phyloP scores from a whole-genome alignment of 441 rosid genomes.

The Populus trichocarpa region DNA sequence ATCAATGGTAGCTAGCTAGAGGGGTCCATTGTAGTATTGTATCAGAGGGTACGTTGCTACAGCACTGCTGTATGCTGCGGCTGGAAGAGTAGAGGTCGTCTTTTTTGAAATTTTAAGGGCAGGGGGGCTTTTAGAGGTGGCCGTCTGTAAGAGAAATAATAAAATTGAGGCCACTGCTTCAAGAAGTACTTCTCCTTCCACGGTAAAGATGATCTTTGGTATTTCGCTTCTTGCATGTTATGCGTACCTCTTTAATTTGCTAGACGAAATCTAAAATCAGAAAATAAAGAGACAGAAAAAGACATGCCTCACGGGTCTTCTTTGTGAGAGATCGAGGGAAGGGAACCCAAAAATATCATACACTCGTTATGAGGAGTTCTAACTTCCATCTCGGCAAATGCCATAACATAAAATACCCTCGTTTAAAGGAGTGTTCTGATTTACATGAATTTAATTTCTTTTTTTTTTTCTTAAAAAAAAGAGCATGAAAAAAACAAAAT shows the following conservation, averaged over 20 bases:
- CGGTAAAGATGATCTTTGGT: neutral
- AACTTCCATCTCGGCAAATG: neutral
- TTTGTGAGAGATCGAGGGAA: neutral
- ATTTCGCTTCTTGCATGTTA: neutral
- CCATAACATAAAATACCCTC: neutral
- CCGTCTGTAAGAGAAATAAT: neutral
- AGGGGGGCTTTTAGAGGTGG: neutral
- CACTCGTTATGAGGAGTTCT: neutral
- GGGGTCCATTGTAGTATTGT: conserved; percentile 15
- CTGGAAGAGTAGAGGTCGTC: neutral
- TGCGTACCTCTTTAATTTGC: neutral
- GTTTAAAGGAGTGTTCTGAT: no score
- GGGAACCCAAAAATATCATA: neutral
- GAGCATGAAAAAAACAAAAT: no score
- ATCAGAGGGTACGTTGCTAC: neutral
- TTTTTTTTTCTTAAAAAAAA: no score
- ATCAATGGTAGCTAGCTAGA: neutral
- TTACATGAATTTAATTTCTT: neutral
- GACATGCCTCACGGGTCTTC: conserved; percentile 1
- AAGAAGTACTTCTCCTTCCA: neutral
- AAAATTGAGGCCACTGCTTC: neutral
- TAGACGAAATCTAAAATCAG: neutral
- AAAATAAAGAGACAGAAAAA: neutral
- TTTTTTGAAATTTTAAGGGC: neutral
- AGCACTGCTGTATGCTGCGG: neutral